Evolutionary conservation across 2,329 filamentous ascomycete species (phyloP).

Genomic region (Berkeleyomyces basicola): DNA sequence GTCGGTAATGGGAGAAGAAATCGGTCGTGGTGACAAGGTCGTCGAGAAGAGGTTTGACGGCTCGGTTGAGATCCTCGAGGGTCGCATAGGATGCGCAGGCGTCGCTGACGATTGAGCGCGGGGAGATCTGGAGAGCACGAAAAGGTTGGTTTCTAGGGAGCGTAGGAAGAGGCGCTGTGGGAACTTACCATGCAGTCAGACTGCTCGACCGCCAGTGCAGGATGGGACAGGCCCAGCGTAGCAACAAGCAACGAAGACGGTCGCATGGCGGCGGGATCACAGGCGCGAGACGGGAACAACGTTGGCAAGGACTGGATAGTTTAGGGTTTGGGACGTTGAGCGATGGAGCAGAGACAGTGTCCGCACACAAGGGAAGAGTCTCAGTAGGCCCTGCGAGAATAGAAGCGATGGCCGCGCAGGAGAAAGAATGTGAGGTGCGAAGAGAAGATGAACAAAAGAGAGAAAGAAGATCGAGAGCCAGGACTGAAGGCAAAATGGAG

Average conservation of each 20-base stretch:
- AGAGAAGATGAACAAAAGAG: not conserved
- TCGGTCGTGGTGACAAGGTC: slow-evolving; percentile 77
- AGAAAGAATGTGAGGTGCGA: not conserved
- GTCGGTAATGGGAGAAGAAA: slow-evolving; percentile 93
- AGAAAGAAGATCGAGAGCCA: not conserved
- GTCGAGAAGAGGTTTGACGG: slow-evolving; percentile 59
- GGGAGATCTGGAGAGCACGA: slow-evolving; percentile 53
- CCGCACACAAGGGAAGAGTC: not conserved
- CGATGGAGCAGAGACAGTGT: not conserved
- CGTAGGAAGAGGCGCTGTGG: slow-evolving; percentile 14
- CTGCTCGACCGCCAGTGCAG: not conserved
- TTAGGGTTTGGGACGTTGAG: not conserved
- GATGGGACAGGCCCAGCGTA: not conserved
- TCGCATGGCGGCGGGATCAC: not conserved
- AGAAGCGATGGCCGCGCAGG: not conserved
- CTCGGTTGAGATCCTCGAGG: slow-evolving; percentile 67
- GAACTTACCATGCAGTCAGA: slow-evolving; percentile 1
- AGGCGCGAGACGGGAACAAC: no score
- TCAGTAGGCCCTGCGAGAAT: not conserved
- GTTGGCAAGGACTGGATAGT: no score
- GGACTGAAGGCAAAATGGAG: not conserved
- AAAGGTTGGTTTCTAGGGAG: not conserved
- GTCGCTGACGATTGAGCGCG: slow-evolving; percentile 76
- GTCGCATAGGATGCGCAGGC: slow-evolving; percentile 88
- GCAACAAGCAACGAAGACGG: not conserved